phyloP scores from a whole-genome alignment of 176 grass and related monocot species.

The Elymus sibiricus region DNA sequence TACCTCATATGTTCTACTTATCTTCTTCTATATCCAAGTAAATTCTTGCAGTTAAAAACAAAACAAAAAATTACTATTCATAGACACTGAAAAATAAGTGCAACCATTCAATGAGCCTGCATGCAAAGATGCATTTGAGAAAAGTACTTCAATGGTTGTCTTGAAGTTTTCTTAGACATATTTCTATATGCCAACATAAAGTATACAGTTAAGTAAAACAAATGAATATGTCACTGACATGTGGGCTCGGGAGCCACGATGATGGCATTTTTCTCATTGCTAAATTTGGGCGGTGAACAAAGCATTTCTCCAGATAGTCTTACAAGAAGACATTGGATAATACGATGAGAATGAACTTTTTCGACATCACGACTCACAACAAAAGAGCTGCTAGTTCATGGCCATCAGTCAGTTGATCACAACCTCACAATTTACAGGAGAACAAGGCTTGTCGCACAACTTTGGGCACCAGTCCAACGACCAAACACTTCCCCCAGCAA shows the following conservation, averaged over 20 bases:
- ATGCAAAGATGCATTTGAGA: not conserved
- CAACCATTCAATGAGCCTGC: not conserved
- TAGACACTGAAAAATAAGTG: not conserved
- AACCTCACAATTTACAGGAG: constrained; percentile 82
- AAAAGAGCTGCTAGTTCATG: constrained; percentile 18
- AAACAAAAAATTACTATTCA: constrained; percentile 3
- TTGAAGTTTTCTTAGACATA: not conserved
- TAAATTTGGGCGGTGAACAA: constrained; percentile 7
- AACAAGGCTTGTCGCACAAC: constrained; percentile 40
- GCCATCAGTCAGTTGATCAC: constrained; percentile 21
- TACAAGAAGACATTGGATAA: constrained; percentile 8
- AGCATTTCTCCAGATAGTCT: not conserved
- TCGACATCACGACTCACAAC: not conserved
- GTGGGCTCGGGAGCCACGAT: not conserved
- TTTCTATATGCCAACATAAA: not conserved
- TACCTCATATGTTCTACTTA: not conserved
- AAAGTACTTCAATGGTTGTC: not conserved
- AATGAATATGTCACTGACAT: not conserved
- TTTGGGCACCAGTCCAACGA: constrained; percentile 87
- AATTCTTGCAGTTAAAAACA: constrained; percentile 5
- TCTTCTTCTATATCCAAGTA: not conserved
- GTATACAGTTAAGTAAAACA: constrained; percentile 6
- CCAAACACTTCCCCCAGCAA: constrained; percentile 88
- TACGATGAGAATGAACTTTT: not conserved
- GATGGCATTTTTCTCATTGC: not conserved